Base-by-base conservation (phyloP, 768 basidiomycete species). In the Boletus rex-veris region DNA sequence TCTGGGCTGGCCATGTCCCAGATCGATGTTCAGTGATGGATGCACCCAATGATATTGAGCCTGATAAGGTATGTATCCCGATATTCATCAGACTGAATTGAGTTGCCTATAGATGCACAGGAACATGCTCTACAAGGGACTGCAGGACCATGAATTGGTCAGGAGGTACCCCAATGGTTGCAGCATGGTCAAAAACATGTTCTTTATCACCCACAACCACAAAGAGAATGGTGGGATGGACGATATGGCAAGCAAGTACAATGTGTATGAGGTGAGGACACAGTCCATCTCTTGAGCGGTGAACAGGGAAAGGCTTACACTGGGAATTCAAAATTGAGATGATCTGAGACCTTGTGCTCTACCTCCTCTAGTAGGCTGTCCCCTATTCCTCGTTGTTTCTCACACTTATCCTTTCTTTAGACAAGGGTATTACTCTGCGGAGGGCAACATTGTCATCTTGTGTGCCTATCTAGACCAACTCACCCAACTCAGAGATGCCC, bases 21-120 rank as follows among this genome's bases (percentile, higher is more conserved):
- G 35, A 82, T 90, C 14, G 76, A 85, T 59, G 80, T 87, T 0
- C 89, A 91, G 64, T 73, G 89, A 1, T 76, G 89, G 14, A 91
- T 91, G 90, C 75, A 85, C 7, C 88, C 88, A 0, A 60, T 67
- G 4, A 89, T 91, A 40, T 84, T 87, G 1, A 74, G 77, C 35
- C 69, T 88, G 2, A 71, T 71, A 3, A 53, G 64, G 59, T 63
- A 16, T 28, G 61, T 45, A 14, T 24, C 0, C 5, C 8, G 3
- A n/a, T 4, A 3, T 36, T 44, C 1, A 4, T 28, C 1, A 5
- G 7, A 14, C 5, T 18, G 10, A 4, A 14, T 30, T 7, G 21
- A 26, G 31, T 26, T 14, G 14, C 42, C 24, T 3, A 35, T 40
- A 5, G 7, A 36, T 2, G 53, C 4, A 19, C 30, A 85, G 82